A percentile compares a stretch with the other conserved stretches of the same genome.
These are phyloP conservation scores for Coemansia sp. DNA, from an alignment of 192 early-diverging fungal species.

Conservation along the genomic window DNA sequence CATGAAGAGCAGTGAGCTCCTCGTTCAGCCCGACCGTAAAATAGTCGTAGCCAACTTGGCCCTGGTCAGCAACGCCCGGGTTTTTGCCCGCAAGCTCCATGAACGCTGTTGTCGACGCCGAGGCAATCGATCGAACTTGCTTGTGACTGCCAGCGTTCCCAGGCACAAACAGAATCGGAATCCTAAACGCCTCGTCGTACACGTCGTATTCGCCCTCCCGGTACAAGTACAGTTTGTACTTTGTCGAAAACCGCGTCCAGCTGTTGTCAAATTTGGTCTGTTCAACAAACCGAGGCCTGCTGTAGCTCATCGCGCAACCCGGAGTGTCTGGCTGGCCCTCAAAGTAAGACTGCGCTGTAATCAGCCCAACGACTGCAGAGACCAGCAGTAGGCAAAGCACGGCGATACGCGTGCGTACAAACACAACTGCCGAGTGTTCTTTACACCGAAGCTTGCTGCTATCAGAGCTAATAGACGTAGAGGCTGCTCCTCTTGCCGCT, in stretches of 20 bases:
- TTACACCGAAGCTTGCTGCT: neutral
- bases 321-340: slow-evolving; percentile 58
- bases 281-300: slow-evolving; percentile 54
- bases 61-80: slow-evolving; percentile 14
- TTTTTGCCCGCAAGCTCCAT: slow-evolving; percentile 36
- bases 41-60: slow-evolving; percentile 50
- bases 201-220: slow-evolving; percentile 59
- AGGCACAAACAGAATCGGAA: slow-evolving; percentile 91
- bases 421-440: neutral
- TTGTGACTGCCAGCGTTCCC: slow-evolving; percentile 92
- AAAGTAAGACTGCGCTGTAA: slow-evolving; percentile 61
- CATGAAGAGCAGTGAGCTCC: slow-evolving; percentile 88
- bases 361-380: slow-evolving; percentile 11
- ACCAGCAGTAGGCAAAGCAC: slow-evolving; percentile 17
- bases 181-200: slow-evolving; percentile 55
- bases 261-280: slow-evolving; percentile 37
- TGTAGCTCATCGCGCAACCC: slow-evolving; percentile 59
- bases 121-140: slow-evolving; percentile 82
- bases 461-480: neutral
- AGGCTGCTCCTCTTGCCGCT: neutral
- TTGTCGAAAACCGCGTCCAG: slow-evolving; percentile 60
- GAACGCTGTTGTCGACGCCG: slow-evolving; percentile 62
- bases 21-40: slow-evolving; percentile 78
- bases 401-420: slow-evolving; percentile 4
- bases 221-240: slow-evolving; percentile 77